These are phyloP conservation scores for Cadophora malorum DNA, from an alignment of 2,329 filamentous ascomycete genomes.

Conservation along the genomic window DNA sequence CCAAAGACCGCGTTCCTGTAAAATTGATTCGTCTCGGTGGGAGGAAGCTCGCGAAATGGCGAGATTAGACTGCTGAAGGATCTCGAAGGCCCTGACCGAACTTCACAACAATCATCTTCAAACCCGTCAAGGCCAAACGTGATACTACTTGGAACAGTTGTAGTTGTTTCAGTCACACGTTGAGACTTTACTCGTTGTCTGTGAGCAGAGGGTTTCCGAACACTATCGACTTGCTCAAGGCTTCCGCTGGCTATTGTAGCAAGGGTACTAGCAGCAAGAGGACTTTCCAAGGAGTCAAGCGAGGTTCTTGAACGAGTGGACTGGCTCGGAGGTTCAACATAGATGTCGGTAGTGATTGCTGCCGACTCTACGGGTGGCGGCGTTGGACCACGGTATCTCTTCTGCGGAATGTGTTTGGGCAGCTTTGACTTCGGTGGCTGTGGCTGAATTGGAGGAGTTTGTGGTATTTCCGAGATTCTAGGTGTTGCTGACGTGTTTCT, in stretches of 20 bases:
- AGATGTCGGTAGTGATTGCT: not conserved
- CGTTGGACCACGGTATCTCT: conserved; percentile 23
- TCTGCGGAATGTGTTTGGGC: conserved; percentile 22
- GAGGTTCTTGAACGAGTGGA: conserved; percentile 17
- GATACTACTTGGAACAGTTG: not conserved
- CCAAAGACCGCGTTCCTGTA: not conserved
- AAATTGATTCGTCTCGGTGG: not conserved
- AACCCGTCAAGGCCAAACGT: conserved; percentile 8
- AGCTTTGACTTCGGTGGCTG: conserved; percentile 6
- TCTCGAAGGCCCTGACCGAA: not conserved
- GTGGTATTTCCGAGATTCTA: not conserved
- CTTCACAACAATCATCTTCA: not conserved
- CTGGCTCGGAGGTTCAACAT: conserved; percentile 13
- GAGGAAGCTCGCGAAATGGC: not conserved
- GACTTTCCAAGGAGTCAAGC: not conserved
- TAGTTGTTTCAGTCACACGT: not conserved
- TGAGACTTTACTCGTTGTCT: conserved; percentile 17
- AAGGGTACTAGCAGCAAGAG: not conserved
- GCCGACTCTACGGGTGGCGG: conserved; percentile 2
- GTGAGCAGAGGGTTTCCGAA: conserved; percentile 3
- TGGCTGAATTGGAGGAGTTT: not conserved
- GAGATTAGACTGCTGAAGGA: not conserved
- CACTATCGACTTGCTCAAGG: not conserved
- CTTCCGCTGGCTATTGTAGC: not conserved
- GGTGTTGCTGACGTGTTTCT: not conserved